These are phyloP conservation scores for Eucalyptus polybractea DNA, from an alignment of 345 rosid genomes.

Conservation along the genomic window DNA sequence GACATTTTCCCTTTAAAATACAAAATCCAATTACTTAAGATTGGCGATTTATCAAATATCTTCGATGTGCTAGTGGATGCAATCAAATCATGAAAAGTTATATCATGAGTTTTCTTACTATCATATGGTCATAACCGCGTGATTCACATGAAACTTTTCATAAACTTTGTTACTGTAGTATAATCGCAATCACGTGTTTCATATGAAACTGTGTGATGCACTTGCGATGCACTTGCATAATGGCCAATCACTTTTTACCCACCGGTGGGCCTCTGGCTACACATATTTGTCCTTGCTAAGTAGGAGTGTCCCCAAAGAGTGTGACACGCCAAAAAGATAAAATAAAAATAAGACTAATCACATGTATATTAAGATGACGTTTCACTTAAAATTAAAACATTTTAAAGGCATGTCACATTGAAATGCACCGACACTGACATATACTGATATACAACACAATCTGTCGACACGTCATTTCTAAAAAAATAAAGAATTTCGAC, in stretches of 20 bases:
- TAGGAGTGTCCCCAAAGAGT: not conserved
- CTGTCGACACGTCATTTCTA: accelerated
- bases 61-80: not conserved
- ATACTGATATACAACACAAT: too few species aligned
- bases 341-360: not conserved
- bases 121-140: not conserved
- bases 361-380: not conserved
- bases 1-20: not conserved
- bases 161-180: too few species aligned
- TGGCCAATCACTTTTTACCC: not conserved
- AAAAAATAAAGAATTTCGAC: too few species aligned
- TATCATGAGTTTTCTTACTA: not conserved
- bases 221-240: not conserved
- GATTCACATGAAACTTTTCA: not conserved
- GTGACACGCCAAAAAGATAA: not conserved
- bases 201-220: not conserved
- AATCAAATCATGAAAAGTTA: not conserved
- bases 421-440: not conserved
- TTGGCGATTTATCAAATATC: not conserved
- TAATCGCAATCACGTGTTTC: not conserved
- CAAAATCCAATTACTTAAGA: not conserved
- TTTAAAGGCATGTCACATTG: not conserved
- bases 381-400: not conserved
- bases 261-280: not conserved
- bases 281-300: not conserved